phyloP scores from a whole-genome alignment of 2,329 filamentous ascomycete species.

The Aspergillus hiratsukae region DNA sequence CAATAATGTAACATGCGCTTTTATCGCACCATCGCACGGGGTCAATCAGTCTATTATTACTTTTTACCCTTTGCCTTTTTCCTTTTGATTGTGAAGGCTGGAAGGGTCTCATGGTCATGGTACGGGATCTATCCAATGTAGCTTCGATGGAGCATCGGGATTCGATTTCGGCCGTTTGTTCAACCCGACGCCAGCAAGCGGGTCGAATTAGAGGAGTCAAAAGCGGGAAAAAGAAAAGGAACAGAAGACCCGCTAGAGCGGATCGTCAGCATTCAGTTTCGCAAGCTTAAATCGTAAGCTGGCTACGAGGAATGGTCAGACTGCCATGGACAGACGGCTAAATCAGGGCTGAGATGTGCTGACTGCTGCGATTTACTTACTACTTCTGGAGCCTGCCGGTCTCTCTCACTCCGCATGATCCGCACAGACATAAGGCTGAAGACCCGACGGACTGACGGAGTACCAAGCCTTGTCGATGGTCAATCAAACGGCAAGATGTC shows the following conservation, averaged over 20 bases:
- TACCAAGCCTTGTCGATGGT: background rate
- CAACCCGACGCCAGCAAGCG: conserved; percentile 2
- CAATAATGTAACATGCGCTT: background rate
- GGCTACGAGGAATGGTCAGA: background rate
- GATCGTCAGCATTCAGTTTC: conserved; percentile 15
- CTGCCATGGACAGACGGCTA: background rate
- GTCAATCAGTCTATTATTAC: background rate
- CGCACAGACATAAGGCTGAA: background rate
- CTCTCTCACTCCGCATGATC: background rate
- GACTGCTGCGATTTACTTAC: background rate
- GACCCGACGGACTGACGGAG: background rate
- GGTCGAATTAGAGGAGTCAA: background rate
- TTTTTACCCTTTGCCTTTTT: background rate
- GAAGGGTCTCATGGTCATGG: background rate
- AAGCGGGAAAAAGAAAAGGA: background rate
- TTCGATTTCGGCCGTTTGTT: background rate
- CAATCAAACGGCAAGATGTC: background rate
- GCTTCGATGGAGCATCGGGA: background rate
- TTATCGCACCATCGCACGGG: background rate
- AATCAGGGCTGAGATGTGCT: background rate
- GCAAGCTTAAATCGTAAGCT: background rate
- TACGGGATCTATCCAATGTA: background rate
- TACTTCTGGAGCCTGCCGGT: background rate
- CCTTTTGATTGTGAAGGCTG: background rate
- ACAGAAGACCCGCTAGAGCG: background rate